Evolutionary conservation across 148 eudicot genomes (phyloP), one percentile per base, ranked within the genome.

Genomic region (Diospyros kaki): DNA sequence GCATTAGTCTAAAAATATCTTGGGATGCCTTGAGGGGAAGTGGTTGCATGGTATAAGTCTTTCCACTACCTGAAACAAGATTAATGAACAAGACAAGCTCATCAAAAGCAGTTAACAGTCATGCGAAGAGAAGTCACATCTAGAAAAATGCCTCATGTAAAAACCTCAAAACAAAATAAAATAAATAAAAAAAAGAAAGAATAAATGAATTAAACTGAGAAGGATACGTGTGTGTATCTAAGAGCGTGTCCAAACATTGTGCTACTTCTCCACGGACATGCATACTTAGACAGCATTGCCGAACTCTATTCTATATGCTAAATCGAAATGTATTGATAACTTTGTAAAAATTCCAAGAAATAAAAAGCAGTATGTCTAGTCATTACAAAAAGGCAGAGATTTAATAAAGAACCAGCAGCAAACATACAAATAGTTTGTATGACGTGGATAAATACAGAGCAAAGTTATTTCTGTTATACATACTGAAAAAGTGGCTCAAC

Each of bases 1-100:
- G 82, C 87, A 91, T 86, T 50, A 91, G 69, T 66, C 81, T 74
- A 68, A 91, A 84, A 59, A 91, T 84, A 77, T 89, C 89, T 69
- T 81, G 83, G 68, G 93, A 87, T 68, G 96, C 96, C 81, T 83
- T 83, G 61, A 89, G 83, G 71, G 96, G 96, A 66, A 91, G 77
- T 42, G 96, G 96, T 83, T 91, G 89, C 93, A 91, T 91, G 28
- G 93, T 91, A 73, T 81, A 87, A 45, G 96, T 91, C 85, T 91
- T 91, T 38, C 96, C 96, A 81, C 96, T 91, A 68, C 96, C 96
- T 91, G 79, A 76, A 86, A 63, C 28, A 59, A 13, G 28, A 72
- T 2, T 52, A 4, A 42, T 15, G 1, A 8, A 64, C 15, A 10
- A 4, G 39, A 74, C 9, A 38, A 18, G 6, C 48, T 8, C 8